A percentile compares a stretch with the other conserved stretches of the same genome.
Conservation (phyloP, 805 yeast genomes). For the Zygoascus biomembranicola region DNA sequence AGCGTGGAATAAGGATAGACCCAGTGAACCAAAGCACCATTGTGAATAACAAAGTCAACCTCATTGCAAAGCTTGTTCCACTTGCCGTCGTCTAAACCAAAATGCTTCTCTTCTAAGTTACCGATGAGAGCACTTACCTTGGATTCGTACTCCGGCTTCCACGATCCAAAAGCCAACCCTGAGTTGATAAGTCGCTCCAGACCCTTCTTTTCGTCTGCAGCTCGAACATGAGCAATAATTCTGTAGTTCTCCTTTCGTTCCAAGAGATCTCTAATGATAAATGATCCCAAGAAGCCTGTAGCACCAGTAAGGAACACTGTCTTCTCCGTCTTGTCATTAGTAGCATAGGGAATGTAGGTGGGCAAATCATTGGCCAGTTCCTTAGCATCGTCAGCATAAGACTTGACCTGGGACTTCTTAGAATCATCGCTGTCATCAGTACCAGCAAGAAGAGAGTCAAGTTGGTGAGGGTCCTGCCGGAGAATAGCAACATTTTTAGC, state of each 20-base stretch:
- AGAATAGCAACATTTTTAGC: conserved; percentile 62
- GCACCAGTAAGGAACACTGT: conserved; percentile 88
- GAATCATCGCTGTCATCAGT: conserved; percentile 33
- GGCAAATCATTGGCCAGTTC: conserved; percentile 34
- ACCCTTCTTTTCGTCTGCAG: conserved; percentile 58
- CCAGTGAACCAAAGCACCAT: conserved; percentile 99
- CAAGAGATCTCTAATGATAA: conserved; percentile 70
- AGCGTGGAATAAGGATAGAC: conserved; percentile 87
- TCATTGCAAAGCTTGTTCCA: conserved; percentile 53
- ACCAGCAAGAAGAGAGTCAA: conserved; percentile 15
- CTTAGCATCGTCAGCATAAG: conserved; percentile 71
- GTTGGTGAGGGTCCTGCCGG: conserved; percentile 19
- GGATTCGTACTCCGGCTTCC: conserved; percentile 53
- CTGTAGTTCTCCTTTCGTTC: conserved; percentile 46
- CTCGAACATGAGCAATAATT: conserved; percentile 87
- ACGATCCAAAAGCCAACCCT: conserved; percentile 74
- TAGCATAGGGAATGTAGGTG: conserved; percentile 32
- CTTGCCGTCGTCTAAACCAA: conserved; percentile 52
- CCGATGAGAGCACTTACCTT: conserved; percentile 72
- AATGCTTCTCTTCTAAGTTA: conserved; percentile 60
- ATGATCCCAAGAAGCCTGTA: conserved; percentile 94
- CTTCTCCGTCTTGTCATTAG: conserved; percentile 27
- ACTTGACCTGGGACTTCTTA: conserved; percentile 30
- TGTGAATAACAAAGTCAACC: conserved; percentile 82
- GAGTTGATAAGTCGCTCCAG: conserved; percentile 66